These are phyloP conservation scores for Arthrobotrys iridis DNA, from an alignment of 2,329 filamentous ascomycete species.

Conservation along the genomic window DNA sequence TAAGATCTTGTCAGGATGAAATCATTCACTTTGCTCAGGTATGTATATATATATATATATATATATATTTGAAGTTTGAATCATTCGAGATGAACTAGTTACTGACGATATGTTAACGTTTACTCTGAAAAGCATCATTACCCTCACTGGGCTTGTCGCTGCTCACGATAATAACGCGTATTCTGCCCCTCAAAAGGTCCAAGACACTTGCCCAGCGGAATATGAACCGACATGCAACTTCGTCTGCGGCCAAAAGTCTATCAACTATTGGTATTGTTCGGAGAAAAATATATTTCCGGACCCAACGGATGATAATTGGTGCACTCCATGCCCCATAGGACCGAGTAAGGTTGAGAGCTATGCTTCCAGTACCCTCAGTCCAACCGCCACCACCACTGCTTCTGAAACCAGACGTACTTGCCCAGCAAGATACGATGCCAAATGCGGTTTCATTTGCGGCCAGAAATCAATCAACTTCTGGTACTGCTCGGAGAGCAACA, in stretches of 20 bases:
- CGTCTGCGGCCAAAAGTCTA: not conserved
- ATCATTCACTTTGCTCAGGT: not conserved
- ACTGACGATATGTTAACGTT: too few species aligned
- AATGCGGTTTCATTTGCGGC: not conserved
- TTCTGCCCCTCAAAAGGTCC: too few species aligned
- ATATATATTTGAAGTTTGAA: too few species aligned
- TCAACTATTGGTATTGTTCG: not conserved
- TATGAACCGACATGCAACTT: not conserved
- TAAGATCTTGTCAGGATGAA: not conserved
- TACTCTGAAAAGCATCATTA: not conserved
- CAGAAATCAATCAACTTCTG: not conserved
- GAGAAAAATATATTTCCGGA: not conserved
- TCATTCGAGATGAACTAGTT: too few species aligned
- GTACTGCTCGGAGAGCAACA: not conserved
- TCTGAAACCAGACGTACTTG: too few species aligned
- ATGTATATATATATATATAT: too few species aligned
- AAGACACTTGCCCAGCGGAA: not conserved
- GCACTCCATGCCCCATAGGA: not conserved
- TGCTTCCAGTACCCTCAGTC: too few species aligned
- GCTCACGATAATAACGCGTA: too few species aligned
- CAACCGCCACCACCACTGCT: too few species aligned
- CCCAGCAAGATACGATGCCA: too few species aligned
- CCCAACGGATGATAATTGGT: not conserved
- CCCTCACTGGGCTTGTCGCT: not conserved
- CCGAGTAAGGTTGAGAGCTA: too few species aligned